Conservation (phyloP, 768 basidiomycete genomes). For the Strobilomyces dryophilus region DNA sequence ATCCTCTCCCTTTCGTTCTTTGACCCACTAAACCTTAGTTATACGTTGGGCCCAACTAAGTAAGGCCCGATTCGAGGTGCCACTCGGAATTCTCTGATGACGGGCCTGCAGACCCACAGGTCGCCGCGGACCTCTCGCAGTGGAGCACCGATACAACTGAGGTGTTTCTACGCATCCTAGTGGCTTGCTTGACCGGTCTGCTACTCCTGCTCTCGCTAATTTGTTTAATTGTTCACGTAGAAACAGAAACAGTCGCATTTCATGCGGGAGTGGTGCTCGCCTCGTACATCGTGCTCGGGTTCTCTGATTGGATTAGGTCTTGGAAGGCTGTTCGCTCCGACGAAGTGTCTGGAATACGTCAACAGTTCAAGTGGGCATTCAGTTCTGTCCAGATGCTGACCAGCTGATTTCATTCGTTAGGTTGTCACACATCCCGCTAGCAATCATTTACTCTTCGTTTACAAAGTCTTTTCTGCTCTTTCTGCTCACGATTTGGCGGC, state of each 20-base stretch:
- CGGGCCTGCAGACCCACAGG: slow-evolving; percentile 35
- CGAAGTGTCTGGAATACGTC: slow-evolving; percentile 47
- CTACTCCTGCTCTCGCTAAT: neutral
- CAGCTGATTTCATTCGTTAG: slow-evolving; percentile 30
- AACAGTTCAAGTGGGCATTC: slow-evolving; percentile 52
- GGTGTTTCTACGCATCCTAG: slow-evolving; percentile 54
- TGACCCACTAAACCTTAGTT: slow-evolving; percentile 38
- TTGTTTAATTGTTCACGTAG: neutral
- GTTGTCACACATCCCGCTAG: slow-evolving; percentile 72
- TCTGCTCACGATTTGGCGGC: slow-evolving; percentile 76
- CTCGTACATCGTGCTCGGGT: slow-evolving; percentile 47
- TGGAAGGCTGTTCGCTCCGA: slow-evolving; percentile 18
- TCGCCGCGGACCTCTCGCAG: slow-evolving; percentile 36
- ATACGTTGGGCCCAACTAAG: slow-evolving; percentile 76
- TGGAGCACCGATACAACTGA: slow-evolving; percentile 51
- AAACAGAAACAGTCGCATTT: slow-evolving; percentile 71
- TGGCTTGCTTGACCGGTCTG: slow-evolving; percentile 63
- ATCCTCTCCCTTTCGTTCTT: neutral
- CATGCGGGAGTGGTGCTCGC: slow-evolving; percentile 62
- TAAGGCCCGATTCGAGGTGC: slow-evolving; percentile 26
- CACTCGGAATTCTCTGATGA: neutral
- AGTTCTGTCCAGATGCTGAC: too few relatives aligned
- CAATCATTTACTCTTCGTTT: slow-evolving; percentile 76
- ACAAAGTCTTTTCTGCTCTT: slow-evolving; percentile 84
- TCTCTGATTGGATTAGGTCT: slow-evolving; percentile 35